These are phyloP conservation scores for Trichophyton schoenleinii DNA, from an alignment of 2,329 filamentous ascomycete genomes.

Conservation along the genomic window DNA sequence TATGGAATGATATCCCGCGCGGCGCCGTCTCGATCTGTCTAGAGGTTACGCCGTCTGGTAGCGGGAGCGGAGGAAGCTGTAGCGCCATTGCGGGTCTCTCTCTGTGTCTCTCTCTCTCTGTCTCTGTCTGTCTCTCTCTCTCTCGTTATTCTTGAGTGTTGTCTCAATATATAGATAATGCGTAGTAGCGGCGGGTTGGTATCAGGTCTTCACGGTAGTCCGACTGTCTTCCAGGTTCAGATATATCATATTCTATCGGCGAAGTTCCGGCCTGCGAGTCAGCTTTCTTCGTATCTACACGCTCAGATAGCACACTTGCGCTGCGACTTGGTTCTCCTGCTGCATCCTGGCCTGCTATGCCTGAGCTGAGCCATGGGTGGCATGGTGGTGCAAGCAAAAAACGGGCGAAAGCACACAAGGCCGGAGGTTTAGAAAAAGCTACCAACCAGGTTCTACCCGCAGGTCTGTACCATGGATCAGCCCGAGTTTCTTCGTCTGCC, in stretches of 20 bases:
- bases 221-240: background rate
- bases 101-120: too few species aligned
- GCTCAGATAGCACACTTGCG: background rate
- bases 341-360: background rate
- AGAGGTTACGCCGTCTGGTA: slow-evolving; percentile 44
- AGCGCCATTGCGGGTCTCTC: background rate
- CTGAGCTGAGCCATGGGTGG: background rate
- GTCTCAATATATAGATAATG: background rate
- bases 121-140: too few species aligned
- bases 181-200: too few species aligned
- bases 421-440: background rate
- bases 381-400: background rate
- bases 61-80: slow-evolving; percentile 35
- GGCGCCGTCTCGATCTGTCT: slow-evolving; percentile 44
- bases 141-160: too few species aligned
- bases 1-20: slow-evolving; percentile 49
- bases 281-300: background rate
- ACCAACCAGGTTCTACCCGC: background rate
- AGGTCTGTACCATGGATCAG: background rate
- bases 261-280: background rate
- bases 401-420: background rate
- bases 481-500: too few species aligned
- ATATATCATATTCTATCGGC: background rate
- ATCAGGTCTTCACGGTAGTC: background rate
- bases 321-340: too few species aligned